Conservation (phyloP, 2,329 filamentous ascomycete species). For the Beauveria sp. region DNA sequence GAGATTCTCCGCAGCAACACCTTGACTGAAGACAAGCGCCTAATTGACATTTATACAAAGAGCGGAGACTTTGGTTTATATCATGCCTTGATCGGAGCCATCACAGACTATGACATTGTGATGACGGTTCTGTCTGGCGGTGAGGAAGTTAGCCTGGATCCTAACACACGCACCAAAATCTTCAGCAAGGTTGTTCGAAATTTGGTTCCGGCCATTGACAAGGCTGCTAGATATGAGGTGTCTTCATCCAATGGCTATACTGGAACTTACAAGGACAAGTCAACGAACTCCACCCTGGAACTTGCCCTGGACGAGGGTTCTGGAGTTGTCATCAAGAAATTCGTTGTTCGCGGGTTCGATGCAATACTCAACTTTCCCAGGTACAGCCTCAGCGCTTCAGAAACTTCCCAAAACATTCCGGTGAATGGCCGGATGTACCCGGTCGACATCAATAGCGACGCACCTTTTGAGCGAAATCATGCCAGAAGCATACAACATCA, state of each 20-base stretch:
- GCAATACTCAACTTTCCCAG: constrained; percentile 27
- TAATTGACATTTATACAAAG: constrained; percentile 41
- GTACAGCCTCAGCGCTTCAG: constrained; percentile 1
- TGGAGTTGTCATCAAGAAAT: constrained; percentile 30
- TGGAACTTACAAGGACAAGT: constrained; percentile 31
- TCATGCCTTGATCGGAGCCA: constrained; percentile 30
- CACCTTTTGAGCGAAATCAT: background rate
- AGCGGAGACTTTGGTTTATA: constrained; percentile 35
- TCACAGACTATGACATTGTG: constrained; percentile 40
- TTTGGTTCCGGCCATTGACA: constrained; percentile 35
- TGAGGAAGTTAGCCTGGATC: constrained; percentile 17
- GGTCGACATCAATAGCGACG: constrained; percentile 1
- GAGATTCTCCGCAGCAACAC: constrained; percentile 35
- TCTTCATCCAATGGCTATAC: constrained; percentile 17
- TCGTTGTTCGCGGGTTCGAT: constrained; percentile 33
- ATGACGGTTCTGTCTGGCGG: constrained; percentile 32
- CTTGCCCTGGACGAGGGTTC: constrained; percentile 31
- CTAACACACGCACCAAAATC: constrained; percentile 15
- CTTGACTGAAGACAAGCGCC: constrained; percentile 29
- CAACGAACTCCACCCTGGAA: constrained; percentile 32
- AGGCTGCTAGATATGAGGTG: constrained; percentile 31
- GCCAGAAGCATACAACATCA: background rate
- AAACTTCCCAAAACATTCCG: background rate
- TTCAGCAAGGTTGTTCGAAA: constrained; percentile 25
- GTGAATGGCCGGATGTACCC: constrained; percentile 10